A percentile compares a stretch with the other conserved stretches of the same genome.
These are phyloP conservation scores for Meyerozyma carpophila DNA, from an alignment of 1,139 yeast genomes.

Conservation along the genomic window DNA sequence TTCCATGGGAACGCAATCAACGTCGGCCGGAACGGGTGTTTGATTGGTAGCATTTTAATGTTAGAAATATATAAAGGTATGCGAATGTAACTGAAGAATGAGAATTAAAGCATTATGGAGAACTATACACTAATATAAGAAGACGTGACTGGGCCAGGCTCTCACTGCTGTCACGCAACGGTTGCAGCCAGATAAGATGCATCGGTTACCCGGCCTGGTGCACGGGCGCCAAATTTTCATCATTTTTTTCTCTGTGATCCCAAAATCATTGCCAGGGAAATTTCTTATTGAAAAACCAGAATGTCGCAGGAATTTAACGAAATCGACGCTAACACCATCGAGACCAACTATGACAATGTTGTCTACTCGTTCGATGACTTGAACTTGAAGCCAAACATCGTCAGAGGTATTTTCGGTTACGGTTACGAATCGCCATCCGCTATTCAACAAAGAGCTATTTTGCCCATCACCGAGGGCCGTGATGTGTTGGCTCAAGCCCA, in stretches of 20 bases:
- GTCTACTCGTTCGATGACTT: slow-evolving; percentile 86
- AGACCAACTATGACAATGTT: slow-evolving; percentile 96
- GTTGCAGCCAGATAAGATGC: neutral
- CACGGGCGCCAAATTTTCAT: slow-evolving; percentile 7
- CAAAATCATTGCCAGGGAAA: neutral
- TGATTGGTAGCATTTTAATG: slow-evolving; percentile 11
- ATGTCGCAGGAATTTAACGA: slow-evolving; percentile 45
- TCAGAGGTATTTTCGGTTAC: slow-evolving; percentile 91
- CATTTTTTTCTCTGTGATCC: slow-evolving; percentile 1
- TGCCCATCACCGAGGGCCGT: slow-evolving; percentile 93
- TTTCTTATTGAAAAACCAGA: slow-evolving; percentile 7
- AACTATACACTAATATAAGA: too few relatives aligned
- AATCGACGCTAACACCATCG: slow-evolving; percentile 79
- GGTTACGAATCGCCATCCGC: slow-evolving; percentile 98
- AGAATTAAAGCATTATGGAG: neutral
- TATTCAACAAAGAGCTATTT: slow-evolving; percentile 96
- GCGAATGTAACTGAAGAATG: neutral
- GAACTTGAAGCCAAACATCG: slow-evolving; percentile 71
- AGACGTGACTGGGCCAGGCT: too few relatives aligned
- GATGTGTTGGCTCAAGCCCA: slow-evolving; percentile 99
- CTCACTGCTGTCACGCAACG: too few relatives aligned
- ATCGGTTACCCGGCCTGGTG: slow-evolving; percentile 10
- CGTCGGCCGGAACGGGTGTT: slow-evolving; percentile 24
- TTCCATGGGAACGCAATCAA: slow-evolving; percentile 35
- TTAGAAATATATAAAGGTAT: neutral